Percentiles rank a stretch among this genome's conserved stretches.
phyloP scores from a whole-genome alignment of 2,329 filamentous ascomycete species.

The Hypoxylon sp. region DNA sequence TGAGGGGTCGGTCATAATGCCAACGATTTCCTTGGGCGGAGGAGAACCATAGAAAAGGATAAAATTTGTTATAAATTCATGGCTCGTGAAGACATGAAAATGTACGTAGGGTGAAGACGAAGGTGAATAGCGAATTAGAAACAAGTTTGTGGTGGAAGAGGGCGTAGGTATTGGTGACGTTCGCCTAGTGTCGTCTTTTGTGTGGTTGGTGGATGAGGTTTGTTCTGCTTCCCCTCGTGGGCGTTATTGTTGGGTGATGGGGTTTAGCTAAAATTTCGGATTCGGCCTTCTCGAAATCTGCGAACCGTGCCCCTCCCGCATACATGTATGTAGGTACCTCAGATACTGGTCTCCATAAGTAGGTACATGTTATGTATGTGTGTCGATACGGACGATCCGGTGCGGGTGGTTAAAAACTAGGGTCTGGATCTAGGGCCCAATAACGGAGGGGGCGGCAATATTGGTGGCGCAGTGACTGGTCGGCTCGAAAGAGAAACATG shows the following conservation, averaged over 20 bases:
- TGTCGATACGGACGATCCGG: no score
- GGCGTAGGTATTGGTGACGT: conserved; percentile 27
- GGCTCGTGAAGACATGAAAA: no score
- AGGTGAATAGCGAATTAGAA: conserved; percentile 30
- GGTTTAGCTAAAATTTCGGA: no score
- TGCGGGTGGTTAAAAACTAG: no score
- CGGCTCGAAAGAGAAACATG: conserved; percentile 18
- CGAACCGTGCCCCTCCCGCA: conserved; percentile 18
- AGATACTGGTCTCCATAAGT: no score
- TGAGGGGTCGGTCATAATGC: conserved; percentile 57
- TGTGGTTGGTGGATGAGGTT: conserved; percentile 19
- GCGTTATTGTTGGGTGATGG: conserved; percentile 21
- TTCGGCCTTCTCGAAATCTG: conserved; percentile 22
- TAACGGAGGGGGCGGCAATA: conserved; percentile 22
- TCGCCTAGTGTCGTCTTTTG: conserved; percentile 13
- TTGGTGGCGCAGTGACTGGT: conserved; percentile 20
- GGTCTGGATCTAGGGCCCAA: conserved; percentile 25
- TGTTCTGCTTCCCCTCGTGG: conserved; percentile 12
- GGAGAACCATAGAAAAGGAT: conserved; percentile 35
- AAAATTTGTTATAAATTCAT: conserved; percentile 29
- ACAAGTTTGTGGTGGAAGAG: conserved; percentile 15
- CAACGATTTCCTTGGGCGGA: conserved; percentile 29
- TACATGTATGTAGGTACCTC: no score
- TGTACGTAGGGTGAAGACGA: no score
- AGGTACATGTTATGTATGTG: no score